A percentile compares a stretch with the other conserved stretches of the same genome.
These are phyloP conservation scores for Wakefieldia striispora DNA, from an alignment of 768 basidiomycete genomes.

Conservation along the genomic window DNA sequence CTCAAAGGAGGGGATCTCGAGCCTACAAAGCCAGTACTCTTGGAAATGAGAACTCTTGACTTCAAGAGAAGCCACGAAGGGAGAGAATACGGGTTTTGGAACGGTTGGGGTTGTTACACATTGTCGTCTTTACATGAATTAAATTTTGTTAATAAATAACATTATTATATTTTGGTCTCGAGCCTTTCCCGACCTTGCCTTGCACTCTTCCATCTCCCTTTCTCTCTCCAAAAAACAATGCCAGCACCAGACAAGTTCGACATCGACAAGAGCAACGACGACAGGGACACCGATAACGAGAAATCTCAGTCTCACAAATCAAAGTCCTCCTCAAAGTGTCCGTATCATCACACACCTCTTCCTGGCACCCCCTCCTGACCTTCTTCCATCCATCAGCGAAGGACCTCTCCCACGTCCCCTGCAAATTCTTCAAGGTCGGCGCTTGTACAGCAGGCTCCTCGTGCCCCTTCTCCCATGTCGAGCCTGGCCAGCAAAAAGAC, in stretches of 20 bases:
- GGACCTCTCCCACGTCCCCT: slow-evolving; percentile 94
- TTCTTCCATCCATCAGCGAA: slow-evolving; percentile 49
- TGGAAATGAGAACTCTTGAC: no score
- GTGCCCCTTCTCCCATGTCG: slow-evolving; percentile 93
- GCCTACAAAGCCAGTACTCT: no score
- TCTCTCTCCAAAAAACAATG: slow-evolving; percentile 10
- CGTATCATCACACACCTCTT: slow-evolving; percentile 6
- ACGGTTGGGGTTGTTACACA: no score
- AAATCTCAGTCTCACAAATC: slow-evolving; percentile 12
- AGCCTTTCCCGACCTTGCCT: no score
- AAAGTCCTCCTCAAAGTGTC: slow-evolving; percentile 35
- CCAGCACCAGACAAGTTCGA: slow-evolving; percentile 22
- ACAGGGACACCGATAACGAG: slow-evolving; percentile 25
- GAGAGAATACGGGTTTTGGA: background rate
- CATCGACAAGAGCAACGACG: slow-evolving; percentile 10
- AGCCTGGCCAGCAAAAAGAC: slow-evolving; percentile 78
- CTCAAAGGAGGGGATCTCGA: no score
- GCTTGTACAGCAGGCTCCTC: slow-evolving; percentile 91
- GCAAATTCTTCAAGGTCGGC: slow-evolving; percentile 95
- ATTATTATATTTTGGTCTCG: no score
- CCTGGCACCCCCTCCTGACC: background rate
- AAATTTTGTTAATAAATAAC: no score
- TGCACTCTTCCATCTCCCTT: background rate
- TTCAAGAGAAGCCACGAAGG: no score
- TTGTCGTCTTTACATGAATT: no score